Percentiles rank a stretch among this genome's conserved stretches.
Evolutionary conservation across 148 eudicot species (phyloP).

Genomic region (Chenopodium formosanum): DNA sequence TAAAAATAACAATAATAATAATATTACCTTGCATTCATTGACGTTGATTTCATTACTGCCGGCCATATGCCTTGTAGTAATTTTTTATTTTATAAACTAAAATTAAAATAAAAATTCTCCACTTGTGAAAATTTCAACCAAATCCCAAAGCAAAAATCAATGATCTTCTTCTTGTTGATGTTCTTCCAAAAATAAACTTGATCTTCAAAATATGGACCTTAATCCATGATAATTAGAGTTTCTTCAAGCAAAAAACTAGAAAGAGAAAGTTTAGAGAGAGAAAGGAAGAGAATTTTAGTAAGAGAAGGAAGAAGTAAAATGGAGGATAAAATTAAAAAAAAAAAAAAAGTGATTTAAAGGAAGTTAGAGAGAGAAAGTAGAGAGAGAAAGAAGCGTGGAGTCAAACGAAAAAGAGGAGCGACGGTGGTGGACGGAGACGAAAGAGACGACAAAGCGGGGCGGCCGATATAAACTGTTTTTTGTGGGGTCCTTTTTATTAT

Average conservation of each 20-base stretch:
- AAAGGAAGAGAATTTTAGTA: background rate
- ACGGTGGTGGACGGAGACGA: constrained; percentile 25
- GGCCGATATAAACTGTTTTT: constrained; percentile 29
- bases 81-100: background rate
- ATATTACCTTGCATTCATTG: constrained; percentile 44
- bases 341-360: background rate
- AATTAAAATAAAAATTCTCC: background rate
- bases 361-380: background rate
- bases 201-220: background rate
- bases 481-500: constrained; percentile 5
- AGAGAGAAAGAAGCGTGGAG: constrained; percentile 15
- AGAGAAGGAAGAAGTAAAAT: background rate
- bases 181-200: background rate
- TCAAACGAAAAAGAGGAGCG: constrained; percentile 24
- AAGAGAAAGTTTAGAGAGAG: background rate
- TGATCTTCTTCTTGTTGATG: background rate
- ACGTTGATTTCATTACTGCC: constrained; percentile 45
- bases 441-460: constrained; percentile 31
- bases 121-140: background rate
- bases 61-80: constrained; percentile 29
- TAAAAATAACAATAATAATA: background rate
- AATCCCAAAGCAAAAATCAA: constrained; percentile 5
- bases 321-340: background rate
- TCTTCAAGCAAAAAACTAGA: background rate
- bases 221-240: too few relatives aligned